A percentile compares a stretch with the other conserved stretches of the same genome.
These are phyloP conservation scores for Arthromyces matolae DNA, from an alignment of 768 basidiomycete species.

Conservation along the genomic window DNA sequence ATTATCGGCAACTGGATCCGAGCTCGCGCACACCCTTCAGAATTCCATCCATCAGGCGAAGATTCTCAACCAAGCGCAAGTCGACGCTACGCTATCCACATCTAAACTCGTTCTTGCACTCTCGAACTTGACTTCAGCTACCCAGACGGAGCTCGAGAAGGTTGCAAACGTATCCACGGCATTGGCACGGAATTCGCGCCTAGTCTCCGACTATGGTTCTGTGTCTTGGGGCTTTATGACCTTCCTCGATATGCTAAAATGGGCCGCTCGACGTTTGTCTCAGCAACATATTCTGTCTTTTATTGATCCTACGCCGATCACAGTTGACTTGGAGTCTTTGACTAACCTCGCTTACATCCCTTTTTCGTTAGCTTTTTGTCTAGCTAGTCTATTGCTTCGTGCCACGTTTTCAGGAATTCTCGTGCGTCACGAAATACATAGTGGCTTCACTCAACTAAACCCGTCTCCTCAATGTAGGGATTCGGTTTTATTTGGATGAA, in stretches of 20 bases:
- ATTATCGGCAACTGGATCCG: constrained; percentile 18
- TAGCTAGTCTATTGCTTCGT: constrained; percentile 30
- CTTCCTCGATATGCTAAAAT: constrained; percentile 7
- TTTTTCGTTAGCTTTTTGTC: constrained; percentile 23
- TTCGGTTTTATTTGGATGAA: constrained; percentile 9
- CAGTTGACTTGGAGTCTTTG: constrained; percentile 28
- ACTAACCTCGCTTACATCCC: constrained; percentile 24
- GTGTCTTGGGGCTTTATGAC: constrained; percentile 4
- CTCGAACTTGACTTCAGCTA: constrained; percentile 32
- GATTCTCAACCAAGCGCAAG: constrained; percentile 27
- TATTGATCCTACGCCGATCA: constrained; percentile 4
- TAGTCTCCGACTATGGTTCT: constrained; percentile 1
- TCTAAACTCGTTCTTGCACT: constrained; percentile 32
- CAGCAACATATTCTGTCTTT: background rate
- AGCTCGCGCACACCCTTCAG: constrained; percentile 28
- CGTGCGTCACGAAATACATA: constrained; percentile 29
- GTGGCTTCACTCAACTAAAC: background rate
- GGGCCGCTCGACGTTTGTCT: constrained; percentile 10
- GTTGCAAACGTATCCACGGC: constrained; percentile 41
- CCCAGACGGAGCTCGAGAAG: constrained; percentile 40
- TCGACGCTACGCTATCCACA: constrained; percentile 32
- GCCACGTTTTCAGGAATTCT: constrained; percentile 34
- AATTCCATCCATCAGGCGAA: constrained; percentile 17
- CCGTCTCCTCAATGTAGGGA: no score
- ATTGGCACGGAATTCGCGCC: constrained; percentile 27